Evolutionary conservation across 2,329 filamentous ascomycete species (phyloP), one percentile per base, ranked within the genome.

Genomic region (Xylaria sp.): DNA sequence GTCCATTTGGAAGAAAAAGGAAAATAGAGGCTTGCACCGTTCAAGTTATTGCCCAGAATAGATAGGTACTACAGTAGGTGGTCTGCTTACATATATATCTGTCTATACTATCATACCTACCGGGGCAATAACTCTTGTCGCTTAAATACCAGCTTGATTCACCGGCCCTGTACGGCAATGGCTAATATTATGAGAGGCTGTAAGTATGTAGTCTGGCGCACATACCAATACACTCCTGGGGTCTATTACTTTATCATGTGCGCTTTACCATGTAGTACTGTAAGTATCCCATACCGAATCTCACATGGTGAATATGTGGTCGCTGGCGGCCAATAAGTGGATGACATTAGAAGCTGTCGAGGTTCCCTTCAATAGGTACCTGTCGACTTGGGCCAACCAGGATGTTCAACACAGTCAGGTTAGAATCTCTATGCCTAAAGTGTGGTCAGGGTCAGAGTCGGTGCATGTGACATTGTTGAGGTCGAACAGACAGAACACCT

Each of bases 311-410:
- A 54, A 20, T 31, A n/a, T 10, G 18, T 57, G 28, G 10, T n/a
- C 10, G 48, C 44, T 65, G 3, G 37, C 46, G 52, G 18, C 51
- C 28, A 56, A 50, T 52, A 46, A 41, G 28, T 52, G 41, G 50
- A 25, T 20, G 37, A 59, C 34, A 55, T 55, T 18, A 28, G 15
- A 46, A 13, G 39, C 23, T 18, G 57, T 61, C 50, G 18, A 54
- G 28, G 52, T 50, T 41, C 51, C 12, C 37, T 18, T 3, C 50
- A 15, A 28, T 28, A 28, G 28, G 28, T 28, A 28, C 28, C 50
- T 31, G 39, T 28, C 50, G 39, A 55, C 39, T 44, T 51, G 31
- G 57, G 51, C 23, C 31, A 31, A 48, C 56, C 23, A 57, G 46
- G 20, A 52, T 44, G 44, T 50, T 50, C 57, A 55, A 20, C 28